A percentile compares a stretch with the other conserved stretches of the same genome.
phyloP scores from a whole-genome alignment of 495 filamentous ascomycete genomes.

The Hypoxylon rickii region DNA sequence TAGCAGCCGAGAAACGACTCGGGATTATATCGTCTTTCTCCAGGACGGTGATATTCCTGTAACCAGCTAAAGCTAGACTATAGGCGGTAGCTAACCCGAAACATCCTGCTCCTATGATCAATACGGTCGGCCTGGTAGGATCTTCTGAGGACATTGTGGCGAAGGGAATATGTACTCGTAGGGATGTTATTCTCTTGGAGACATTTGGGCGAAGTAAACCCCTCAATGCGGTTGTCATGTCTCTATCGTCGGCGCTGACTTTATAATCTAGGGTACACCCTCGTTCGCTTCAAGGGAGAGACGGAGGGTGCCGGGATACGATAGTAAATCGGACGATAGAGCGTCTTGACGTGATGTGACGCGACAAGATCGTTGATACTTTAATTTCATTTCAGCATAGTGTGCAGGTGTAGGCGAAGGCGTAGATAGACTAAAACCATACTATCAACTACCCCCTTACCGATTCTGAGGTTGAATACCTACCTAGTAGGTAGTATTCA shows the following conservation, averaged over 20 bases:
- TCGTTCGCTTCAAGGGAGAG: not conserved
- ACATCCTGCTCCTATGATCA: constrained; percentile 49
- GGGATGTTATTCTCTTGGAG: not conserved
- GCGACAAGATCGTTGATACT: too few relatives aligned
- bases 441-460: too few relatives aligned
- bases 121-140: constrained; percentile 15
- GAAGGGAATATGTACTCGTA: not conserved
- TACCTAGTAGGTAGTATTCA: too few relatives aligned
- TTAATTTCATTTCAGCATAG: too few relatives aligned
- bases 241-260: not conserved
- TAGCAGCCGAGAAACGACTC: constrained; percentile 49
- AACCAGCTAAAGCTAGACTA: constrained; percentile 45
- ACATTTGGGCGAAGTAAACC: not conserved
- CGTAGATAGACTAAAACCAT: too few relatives aligned
- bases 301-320: not conserved
- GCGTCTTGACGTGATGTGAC: not conserved
- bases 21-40: constrained; percentile 48
- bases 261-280: not conserved
- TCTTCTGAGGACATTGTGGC: not conserved
- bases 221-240: not conserved
- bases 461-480: too few relatives aligned
- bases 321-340: not conserved
- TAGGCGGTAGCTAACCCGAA: constrained; percentile 54
- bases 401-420: not conserved
- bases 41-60: constrained; percentile 48